Percentiles rank a stretch among this genome's conserved stretches.
These are phyloP conservation scores for Phaffomyces opuntiae DNA, from an alignment of 805 yeast species.

Conservation along the genomic window DNA sequence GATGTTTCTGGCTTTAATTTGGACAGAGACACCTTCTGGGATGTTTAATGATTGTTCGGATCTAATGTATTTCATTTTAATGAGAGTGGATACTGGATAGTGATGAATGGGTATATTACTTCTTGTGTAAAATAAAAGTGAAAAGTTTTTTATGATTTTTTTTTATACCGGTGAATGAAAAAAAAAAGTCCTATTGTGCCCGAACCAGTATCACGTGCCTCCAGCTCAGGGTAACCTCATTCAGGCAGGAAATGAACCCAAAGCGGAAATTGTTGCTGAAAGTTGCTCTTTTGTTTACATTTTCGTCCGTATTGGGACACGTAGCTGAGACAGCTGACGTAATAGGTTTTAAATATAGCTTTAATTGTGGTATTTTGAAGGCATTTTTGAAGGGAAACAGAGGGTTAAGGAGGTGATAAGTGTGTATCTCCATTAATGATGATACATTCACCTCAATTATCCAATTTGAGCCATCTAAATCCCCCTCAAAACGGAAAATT, in stretches of 20 bases:
- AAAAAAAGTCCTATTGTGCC: no score
- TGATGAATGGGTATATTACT: background rate
- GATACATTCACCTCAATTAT: no score
- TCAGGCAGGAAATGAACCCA: background rate
- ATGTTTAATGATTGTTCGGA: constrained; percentile 74
- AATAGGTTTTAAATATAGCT: background rate
- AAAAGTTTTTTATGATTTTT: background rate
- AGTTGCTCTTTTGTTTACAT: background rate
- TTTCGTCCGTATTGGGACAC: background rate
- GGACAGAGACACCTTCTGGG: constrained; percentile 91
- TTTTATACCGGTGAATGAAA: no score
- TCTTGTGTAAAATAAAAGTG: background rate
- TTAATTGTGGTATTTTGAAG: no score
- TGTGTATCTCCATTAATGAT: no score
- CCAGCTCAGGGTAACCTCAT: no score
- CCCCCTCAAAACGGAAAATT: no score
- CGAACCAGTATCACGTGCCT: no score
- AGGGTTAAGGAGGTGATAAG: no score
- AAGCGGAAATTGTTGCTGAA: background rate
- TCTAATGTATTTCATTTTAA: constrained; percentile 67
- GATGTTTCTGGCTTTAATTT: constrained; percentile 85
- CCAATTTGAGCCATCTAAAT: no score
- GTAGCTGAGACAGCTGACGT: background rate
- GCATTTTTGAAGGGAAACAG: no score
- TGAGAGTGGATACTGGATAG: background rate